Percentiles rank a stretch among this genome's conserved stretches.
Conservation (phyloP, 371 early-diverging fungal species). For the Lichtheimia ramosa region DNA sequence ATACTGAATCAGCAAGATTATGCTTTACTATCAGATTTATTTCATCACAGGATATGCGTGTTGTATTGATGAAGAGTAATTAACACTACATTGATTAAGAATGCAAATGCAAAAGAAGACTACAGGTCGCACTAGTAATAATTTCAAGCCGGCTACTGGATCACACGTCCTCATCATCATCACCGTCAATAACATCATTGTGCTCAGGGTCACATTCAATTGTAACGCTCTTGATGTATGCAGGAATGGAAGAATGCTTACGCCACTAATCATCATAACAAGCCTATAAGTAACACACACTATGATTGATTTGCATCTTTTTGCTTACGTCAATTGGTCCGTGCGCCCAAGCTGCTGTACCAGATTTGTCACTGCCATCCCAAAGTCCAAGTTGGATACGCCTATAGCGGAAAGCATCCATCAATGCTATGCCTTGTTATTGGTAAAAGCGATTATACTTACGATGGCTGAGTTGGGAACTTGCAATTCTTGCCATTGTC, state of each 20-base stretch:
- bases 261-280: slow-evolving; percentile 22
- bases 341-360: slow-evolving; percentile 48
- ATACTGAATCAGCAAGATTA: no score
- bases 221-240: slow-evolving; percentile 29
- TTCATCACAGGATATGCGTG: no score
- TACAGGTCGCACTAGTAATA: no score
- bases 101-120: no score
- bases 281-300: not conserved
- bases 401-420: slow-evolving; percentile 8
- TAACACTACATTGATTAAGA: no score
- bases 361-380: slow-evolving; percentile 45
- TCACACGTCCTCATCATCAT: no score
- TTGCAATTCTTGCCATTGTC: slow-evolving; percentile 16
- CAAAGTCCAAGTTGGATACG: slow-evolving; percentile 49
- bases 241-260: slow-evolving; percentile 14
- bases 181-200: slow-evolving; percentile 15
- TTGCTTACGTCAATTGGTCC: slow-evolving; percentile 46
- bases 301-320: not conserved
- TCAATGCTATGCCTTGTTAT: no score
- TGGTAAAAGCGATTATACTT: not conserved
- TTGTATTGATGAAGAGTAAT: no score
- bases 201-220: slow-evolving; percentile 30
- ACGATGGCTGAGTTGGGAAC: slow-evolving; percentile 41
- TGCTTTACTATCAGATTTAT: no score
- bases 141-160: no score